These are phyloP conservation scores for Gypsophila paniculata DNA, from an alignment of 179 eudicot species.

Conservation along the genomic window DNA sequence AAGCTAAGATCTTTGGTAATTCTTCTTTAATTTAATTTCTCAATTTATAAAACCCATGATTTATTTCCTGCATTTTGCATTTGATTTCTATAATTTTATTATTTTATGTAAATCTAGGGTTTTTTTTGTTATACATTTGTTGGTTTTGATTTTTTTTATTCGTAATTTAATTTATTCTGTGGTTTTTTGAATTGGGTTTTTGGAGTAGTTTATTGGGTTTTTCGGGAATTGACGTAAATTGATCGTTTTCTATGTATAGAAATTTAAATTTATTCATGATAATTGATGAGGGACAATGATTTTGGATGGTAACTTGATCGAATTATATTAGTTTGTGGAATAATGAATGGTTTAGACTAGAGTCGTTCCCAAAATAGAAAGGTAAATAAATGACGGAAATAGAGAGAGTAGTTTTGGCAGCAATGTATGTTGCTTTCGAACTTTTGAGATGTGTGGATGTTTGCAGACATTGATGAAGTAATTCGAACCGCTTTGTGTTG, in stretches of 20 bases:
- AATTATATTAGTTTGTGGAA: too few relatives aligned
- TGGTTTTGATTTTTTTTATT: not conserved
- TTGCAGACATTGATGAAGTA: not conserved
- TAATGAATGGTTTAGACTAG: too few relatives aligned
- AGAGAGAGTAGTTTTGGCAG: not conserved
- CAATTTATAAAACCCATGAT: not conserved
- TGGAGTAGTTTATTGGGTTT: not conserved
- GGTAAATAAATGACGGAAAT: too few relatives aligned
- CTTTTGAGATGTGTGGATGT: not conserved
- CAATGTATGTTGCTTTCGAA: not conserved
- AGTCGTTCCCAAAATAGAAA: too few relatives aligned
- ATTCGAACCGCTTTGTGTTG: not conserved
- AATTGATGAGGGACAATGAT: too few relatives aligned
- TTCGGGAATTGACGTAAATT: too few relatives aligned
- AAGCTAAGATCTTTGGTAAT: not conserved
- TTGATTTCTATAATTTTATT: not conserved
- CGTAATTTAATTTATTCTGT: not conserved
- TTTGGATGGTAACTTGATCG: too few relatives aligned
- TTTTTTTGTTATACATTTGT: not conserved
- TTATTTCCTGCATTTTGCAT: not conserved
- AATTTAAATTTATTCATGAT: too few relatives aligned
- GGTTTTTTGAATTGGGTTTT: not conserved
- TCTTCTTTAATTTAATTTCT: not conserved
- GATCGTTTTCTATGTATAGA: too few relatives aligned
- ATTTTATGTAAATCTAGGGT: not conserved